A percentile compares a stretch with the other conserved stretches of the same genome.
Conservation (phyloP, 2,329 filamentous ascomycete genomes). For the Neofusicoccum umdonicola region DNA sequence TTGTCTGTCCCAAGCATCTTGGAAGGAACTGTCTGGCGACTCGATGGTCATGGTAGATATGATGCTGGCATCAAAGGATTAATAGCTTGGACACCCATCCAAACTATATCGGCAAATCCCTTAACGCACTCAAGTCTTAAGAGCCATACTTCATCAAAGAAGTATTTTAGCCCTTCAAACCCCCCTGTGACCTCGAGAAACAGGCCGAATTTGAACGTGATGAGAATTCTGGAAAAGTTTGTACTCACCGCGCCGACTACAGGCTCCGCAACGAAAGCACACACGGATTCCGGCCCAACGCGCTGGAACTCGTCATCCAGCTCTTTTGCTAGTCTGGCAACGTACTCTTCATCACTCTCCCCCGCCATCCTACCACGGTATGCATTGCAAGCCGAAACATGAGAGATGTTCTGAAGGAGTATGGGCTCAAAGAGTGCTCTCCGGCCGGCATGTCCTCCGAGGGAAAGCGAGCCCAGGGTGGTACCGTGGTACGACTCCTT, state of each 20-base stretch:
- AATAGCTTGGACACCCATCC: too few relatives aligned
- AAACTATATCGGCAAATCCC: too few relatives aligned
- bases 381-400: slow-evolving; percentile 65
- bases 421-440: slow-evolving; percentile 62
- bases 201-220: neutral
- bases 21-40: too few relatives aligned
- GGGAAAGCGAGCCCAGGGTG: slow-evolving; percentile 64
- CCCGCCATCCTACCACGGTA: slow-evolving; percentile 56
- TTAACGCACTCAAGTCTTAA: too few relatives aligned
- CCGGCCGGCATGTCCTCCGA: slow-evolving; percentile 62
- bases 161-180: too few relatives aligned
- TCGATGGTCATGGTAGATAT: too few relatives aligned
- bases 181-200: too few relatives aligned
- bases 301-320: slow-evolving; percentile 65
- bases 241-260: slow-evolving; percentile 65
- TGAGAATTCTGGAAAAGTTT: neutral
- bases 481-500: slow-evolving; percentile 68
- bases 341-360: slow-evolving; percentile 60
- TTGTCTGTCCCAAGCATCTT: neutral
- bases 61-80: too few relatives aligned
- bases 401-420: slow-evolving; percentile 55
- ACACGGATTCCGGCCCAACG: slow-evolving; percentile 64
- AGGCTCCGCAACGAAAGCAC: slow-evolving; percentile 71
- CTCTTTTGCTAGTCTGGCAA: slow-evolving; percentile 60
- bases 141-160: too few relatives aligned